Conservation (phyloP, 352 stramenopile genomes). For the Globisporangium paroecandrum region DNA sequence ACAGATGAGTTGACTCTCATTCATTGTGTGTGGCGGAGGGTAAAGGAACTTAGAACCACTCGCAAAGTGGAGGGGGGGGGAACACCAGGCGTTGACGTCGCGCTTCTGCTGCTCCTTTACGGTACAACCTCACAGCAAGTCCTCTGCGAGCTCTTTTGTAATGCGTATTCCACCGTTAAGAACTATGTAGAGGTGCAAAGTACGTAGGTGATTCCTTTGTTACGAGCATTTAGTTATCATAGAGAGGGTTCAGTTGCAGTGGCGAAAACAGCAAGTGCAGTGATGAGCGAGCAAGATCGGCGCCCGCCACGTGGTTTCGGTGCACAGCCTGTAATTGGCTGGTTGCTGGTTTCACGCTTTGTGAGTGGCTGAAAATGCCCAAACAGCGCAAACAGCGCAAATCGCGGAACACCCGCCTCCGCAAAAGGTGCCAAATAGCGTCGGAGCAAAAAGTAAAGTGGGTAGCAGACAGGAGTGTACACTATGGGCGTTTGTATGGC, state of each 20-base stretch:
- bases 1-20: background rate
- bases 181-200: background rate
- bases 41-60: background rate
- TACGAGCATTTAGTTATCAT: background rate
- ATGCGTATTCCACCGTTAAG: background rate
- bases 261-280: background rate
- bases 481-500: background rate
- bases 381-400: constrained; percentile 7
- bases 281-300: background rate
- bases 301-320: background rate
- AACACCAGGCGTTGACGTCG: background rate
- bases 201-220: background rate
- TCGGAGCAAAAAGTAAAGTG: background rate
- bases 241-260: background rate
- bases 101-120: background rate
- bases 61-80: background rate
- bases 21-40: background rate
- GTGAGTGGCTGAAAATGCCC: constrained; percentile 5
- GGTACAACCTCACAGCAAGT: background rate
- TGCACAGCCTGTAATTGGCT: constrained; percentile 9
- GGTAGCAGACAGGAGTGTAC: background rate
- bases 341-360: background rate
- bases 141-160: background rate
- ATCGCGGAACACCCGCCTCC: constrained; percentile 4
- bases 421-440: background rate